These are phyloP conservation scores for Mychonastes homosphaera DNA, from an alignment of 139 green algal genomes.

Conservation along the genomic window DNA sequence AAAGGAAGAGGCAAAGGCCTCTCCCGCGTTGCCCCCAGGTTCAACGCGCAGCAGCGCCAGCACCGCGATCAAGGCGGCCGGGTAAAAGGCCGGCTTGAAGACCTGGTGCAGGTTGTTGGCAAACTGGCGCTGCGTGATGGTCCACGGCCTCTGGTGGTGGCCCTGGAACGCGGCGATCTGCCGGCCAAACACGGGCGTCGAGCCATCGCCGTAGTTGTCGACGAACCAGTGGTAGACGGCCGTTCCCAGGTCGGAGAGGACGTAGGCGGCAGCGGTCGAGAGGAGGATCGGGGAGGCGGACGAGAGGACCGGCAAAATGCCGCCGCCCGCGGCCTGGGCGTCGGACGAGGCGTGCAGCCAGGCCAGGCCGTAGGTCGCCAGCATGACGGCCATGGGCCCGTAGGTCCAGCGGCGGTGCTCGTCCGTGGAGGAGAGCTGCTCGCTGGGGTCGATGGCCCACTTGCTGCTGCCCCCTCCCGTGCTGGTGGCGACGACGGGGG, in stretches of 20 bases:
- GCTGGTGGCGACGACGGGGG: too few species aligned
- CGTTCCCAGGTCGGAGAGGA: slow-evolving; percentile 47
- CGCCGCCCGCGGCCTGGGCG: slow-evolving; percentile 6
- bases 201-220: slow-evolving; percentile 87
- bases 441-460: slow-evolving; percentile 38
- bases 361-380: slow-evolving; percentile 17
- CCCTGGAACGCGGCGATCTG: slow-evolving; percentile 94
- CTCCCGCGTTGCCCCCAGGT: slow-evolving; percentile 21
- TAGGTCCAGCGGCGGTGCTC: slow-evolving; percentile 44
- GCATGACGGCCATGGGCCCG: slow-evolving; percentile 38
- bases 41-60: slow-evolving; percentile 28
- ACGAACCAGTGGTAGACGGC: slow-evolving; percentile 81
- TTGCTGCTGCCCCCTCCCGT: slow-evolving; percentile 16
- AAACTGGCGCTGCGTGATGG: slow-evolving; percentile 93
- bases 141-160: slow-evolving; percentile 93
- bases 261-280: slow-evolving; percentile 48
- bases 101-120: slow-evolving; percentile 91
- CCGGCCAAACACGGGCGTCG: slow-evolving; percentile 80
- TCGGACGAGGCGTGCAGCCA: slow-evolving; percentile 18
- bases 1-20: slow-evolving; percentile 63
- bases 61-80: slow-evolving; percentile 24
- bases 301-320: too few species aligned
- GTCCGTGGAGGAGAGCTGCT: slow-evolving; percentile 34
- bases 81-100: slow-evolving; percentile 32
- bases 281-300: too few species aligned